Conservation (phyloP, 176 grass and related monocot genomes). For the Ampelocalamus luodianensis region DNA sequence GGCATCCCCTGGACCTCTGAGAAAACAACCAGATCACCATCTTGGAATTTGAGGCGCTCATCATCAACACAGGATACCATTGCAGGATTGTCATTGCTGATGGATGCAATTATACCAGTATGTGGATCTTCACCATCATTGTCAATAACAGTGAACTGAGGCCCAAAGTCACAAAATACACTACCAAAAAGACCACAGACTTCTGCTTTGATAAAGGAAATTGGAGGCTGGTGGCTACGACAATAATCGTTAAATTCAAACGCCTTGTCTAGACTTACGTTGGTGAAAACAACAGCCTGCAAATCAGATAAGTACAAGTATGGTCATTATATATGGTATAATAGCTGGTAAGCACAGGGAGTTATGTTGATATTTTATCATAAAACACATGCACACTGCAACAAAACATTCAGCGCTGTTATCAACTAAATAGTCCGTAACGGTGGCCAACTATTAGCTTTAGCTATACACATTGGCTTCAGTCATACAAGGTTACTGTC, state of each 20-base stretch:
- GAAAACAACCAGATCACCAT: no score
- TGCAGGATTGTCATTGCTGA: no score
- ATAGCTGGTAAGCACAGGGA: neutral
- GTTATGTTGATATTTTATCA: slow-evolving; percentile 6
- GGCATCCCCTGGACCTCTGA: no score
- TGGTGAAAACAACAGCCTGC: slow-evolving; percentile 77
- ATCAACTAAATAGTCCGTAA: slow-evolving; percentile 18
- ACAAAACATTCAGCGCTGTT: slow-evolving; percentile 11
- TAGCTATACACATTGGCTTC: slow-evolving; percentile 20
- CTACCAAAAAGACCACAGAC: slow-evolving; percentile 68
- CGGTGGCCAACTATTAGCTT: slow-evolving; percentile 13
- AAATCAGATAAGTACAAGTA: slow-evolving; percentile 43
- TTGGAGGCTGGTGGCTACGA: slow-evolving; percentile 62
- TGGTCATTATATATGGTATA: slow-evolving; percentile 15
- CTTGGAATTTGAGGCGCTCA: no score
- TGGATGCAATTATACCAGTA: no score
- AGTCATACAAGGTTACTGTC: slow-evolving; percentile 5
- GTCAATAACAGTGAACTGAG: no score
- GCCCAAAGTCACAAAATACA: no score
- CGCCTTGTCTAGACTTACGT: slow-evolving; percentile 11
- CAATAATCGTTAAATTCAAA: slow-evolving; percentile 73
- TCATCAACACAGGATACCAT: no score
- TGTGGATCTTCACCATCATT: no score
- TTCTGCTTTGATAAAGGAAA: slow-evolving; percentile 79
- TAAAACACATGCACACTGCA: neutral